phyloP scores from a whole-genome alignment of 345 rosid species.

The Balakata baccata region DNA sequence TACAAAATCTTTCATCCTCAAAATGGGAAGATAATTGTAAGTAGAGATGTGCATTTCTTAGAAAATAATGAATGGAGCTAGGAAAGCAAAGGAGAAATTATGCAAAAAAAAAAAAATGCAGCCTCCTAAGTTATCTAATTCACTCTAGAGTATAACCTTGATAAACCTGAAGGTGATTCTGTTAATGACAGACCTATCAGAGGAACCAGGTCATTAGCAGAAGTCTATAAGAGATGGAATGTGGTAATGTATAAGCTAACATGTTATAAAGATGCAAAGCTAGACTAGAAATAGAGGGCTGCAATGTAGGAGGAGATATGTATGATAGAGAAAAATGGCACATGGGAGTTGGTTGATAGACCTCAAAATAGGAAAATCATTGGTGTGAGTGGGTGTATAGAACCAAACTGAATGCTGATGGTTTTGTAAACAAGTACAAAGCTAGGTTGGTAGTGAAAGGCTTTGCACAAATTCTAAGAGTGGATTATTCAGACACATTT shows the following conservation, averaged over 20 bases:
- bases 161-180: no score
- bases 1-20: background rate
- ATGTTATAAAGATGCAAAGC: background rate
- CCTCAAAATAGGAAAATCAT: no score
- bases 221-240: background rate
- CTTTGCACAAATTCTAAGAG: no score
- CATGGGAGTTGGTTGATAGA: no score
- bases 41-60: background rate
- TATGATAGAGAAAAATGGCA: no score
- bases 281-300: background rate
- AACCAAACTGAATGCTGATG: no score
- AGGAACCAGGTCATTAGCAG: background rate
- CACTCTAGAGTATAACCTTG: no score
- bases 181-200: background rate
- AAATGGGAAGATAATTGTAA: background rate
- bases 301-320: background rate
- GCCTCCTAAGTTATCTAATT: no score
- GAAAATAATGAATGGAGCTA: background rate
- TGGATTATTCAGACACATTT: no score
- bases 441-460: background rate
- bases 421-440: background rate
- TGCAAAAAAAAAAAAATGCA: background rate
- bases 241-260: background rate
- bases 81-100: background rate
- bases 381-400: no score